Evolutionary conservation across 805 yeast species (phyloP), one percentile per base, ranked within the genome.

Genomic region (Maudiozyma barnettii): DNA sequence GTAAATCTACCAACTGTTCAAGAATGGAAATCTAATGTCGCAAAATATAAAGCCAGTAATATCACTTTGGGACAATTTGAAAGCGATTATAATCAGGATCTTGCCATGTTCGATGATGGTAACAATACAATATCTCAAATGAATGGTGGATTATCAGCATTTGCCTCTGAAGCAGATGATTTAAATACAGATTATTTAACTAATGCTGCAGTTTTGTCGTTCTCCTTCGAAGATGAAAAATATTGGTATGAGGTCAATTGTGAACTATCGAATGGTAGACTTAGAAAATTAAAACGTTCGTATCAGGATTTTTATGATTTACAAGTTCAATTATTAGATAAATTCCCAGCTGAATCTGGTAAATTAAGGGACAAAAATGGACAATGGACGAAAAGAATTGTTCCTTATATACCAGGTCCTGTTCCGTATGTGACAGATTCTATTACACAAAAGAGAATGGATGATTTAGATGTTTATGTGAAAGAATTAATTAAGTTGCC

Each of bases 341-440:
- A 81, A 23, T 93, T 85, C 72, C 97, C 97, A 7, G 79, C 76
- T 50, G 99, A 91, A 65, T 95, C 97, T 8, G 97, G 97, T 13
- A 81, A 87, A 54, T 43, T 65, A 13, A 57, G 67, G 41, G 64
- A 64, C 37, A 51, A 56, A 2, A 68, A 61, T 43, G 81, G 79
- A 40, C 82, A 81, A 46, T 84, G 84, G 65, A 73, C 79, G 23
- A 78, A 80, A 45, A 78, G 99, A 53, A 82, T 84, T 29, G 73
- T 93, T 48, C 99, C 99, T 7, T 88, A 82, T 54, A 90, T 93
- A 59, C 98, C 99, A 0, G 99, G 98, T 1, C 99, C 99, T 2
- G 74, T 91, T 43, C 83, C 95, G 36, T 85, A 84, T 58, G 95
- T 93, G 46, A 88, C 88, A 51, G 97, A 91, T 66, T 68, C 79